Conservation (phyloP, 2,329 filamentous ascomycete genomes). For the Aspergillus calidoustus region DNA sequence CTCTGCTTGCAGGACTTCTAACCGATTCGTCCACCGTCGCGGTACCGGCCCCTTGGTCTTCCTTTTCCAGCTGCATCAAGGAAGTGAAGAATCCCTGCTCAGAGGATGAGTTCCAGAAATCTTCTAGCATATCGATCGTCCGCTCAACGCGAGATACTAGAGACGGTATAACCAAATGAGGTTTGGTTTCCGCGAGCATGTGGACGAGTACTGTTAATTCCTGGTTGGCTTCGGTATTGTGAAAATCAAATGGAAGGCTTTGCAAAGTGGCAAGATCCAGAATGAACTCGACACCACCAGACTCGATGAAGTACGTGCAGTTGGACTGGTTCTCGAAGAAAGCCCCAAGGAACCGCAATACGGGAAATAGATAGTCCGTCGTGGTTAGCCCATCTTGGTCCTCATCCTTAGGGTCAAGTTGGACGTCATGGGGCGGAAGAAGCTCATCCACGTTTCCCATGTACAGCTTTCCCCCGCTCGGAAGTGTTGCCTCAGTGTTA, state of each 20-base stretch:
- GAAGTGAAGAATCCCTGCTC: conserved; percentile 70
- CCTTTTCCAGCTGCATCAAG: conserved; percentile 52
- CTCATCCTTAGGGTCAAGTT: conserved; percentile 53
- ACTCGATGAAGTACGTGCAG: conserved; percentile 74
- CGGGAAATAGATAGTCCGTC: conserved; percentile 73
- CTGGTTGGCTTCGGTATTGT: conserved; percentile 68
- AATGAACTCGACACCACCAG: conserved; percentile 80
- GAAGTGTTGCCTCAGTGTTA: conserved; percentile 35
- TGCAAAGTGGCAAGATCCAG: conserved; percentile 83
- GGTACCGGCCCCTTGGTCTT: conserved; percentile 22
- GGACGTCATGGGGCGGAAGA: conserved; percentile 28
- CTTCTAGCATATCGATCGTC: conserved; percentile 69
- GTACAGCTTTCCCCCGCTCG: conserved; percentile 42
- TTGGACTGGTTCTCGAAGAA: conserved; percentile 77
- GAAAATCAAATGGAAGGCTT: conserved; percentile 75
- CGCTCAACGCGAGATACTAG: conserved; percentile 74
- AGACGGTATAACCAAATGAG: conserved; percentile 80
- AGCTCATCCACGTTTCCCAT: conserved; percentile 36
- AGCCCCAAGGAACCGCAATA: conserved; percentile 75
- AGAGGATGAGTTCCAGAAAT: conserved; percentile 61
- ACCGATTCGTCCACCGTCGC: conserved; percentile 25
- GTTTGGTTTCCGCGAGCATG: conserved; percentile 77
- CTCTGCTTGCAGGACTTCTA: conserved; percentile 55
- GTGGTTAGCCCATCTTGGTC: conserved; percentile 58
- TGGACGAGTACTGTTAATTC: conserved; percentile 76